A percentile compares a stretch with the other conserved stretches of the same genome.
These are phyloP conservation scores for Theobroma cacao DNA, from an alignment of 345 rosid species.

Conservation along the genomic window DNA sequence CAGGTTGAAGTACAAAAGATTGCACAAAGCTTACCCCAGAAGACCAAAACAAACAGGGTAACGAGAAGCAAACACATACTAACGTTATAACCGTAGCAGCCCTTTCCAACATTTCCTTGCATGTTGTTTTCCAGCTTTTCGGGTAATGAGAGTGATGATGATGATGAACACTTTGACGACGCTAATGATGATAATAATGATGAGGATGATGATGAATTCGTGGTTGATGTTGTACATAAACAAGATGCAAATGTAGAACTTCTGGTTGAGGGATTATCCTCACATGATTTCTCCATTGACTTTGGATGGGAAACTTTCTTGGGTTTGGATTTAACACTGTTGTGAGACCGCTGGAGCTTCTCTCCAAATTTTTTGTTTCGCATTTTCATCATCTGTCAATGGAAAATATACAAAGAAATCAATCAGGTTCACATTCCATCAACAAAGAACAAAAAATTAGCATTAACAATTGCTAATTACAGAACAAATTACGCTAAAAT, in stretches of 20 bases:
- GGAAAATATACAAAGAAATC: neutral
- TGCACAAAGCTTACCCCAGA: conserved; percentile 56
- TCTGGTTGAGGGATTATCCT: neutral
- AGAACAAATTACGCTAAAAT: neutral
- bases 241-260: neutral
- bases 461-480: no score
- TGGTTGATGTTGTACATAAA: neutral
- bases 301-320: neutral
- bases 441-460: no score
- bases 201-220: neutral
- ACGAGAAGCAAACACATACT: conserved; percentile 30
- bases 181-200: neutral
- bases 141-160: neutral
- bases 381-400: conserved; percentile 3
- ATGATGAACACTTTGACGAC: neutral
- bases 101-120: conserved; percentile 13
- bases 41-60: conserved; percentile 33
- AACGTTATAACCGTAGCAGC: neutral
- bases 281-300: neutral
- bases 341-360: neutral
- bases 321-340: neutral
- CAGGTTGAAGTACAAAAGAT: conserved; percentile 49
- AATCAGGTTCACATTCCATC: no score
- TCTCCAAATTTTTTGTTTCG: neutral
- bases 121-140: neutral